Evolutionary conservation across 306 rosid species (phyloP), one percentile per base, ranked within the genome.

Genomic region (Gastrolobium bilobum): DNA sequence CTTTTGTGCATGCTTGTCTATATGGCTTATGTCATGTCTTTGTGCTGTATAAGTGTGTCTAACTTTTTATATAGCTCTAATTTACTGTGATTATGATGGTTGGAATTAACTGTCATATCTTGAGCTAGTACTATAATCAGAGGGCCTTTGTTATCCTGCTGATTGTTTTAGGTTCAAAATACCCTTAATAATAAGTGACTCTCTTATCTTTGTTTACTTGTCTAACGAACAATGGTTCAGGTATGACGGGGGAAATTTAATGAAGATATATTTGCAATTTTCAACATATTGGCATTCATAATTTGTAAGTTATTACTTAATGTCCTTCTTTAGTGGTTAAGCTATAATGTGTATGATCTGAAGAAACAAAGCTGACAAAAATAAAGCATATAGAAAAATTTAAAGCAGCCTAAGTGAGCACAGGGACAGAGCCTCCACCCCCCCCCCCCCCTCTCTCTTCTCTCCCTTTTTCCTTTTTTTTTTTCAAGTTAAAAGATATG

Each of bases 271-370:
- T 57, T 57, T 56, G 53, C 51, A 54, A 43, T 73, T 58, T 20
- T 20, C 26, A 58, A 44, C 62, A 70, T 60, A 37, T 73, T 73
- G 61, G 50, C 13, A 52, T 64, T 65, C 58, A 63, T 72, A 68
- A 73, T 40, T 14, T 44, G 50, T 38, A 54, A 34, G 33, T 73
- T 54, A 47, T 73, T 65, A 63, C 66, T 42, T 65, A 5, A 50
- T 40, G 30, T 62, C 38, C 54, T 52, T 71, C 37, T 38, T 53
- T 26, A 34, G 7, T 61, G 68, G 20, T 39, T 82, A 40, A 51
- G 61, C 65, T 39, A 20, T 20, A 39, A 60, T 70, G 29, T 68
- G 53, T 60, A 48, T 47, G 65, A 70, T 61, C 58, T n/a, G 7
- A 62, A 62, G 40, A 42, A 80, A 20, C 35, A 52, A 69, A 60